A percentile compares a stretch with the other conserved stretches of the same genome.
Conservation (phyloP, 2,329 filamentous ascomycete genomes). For the Paracoccidioides lutzii region DNA sequence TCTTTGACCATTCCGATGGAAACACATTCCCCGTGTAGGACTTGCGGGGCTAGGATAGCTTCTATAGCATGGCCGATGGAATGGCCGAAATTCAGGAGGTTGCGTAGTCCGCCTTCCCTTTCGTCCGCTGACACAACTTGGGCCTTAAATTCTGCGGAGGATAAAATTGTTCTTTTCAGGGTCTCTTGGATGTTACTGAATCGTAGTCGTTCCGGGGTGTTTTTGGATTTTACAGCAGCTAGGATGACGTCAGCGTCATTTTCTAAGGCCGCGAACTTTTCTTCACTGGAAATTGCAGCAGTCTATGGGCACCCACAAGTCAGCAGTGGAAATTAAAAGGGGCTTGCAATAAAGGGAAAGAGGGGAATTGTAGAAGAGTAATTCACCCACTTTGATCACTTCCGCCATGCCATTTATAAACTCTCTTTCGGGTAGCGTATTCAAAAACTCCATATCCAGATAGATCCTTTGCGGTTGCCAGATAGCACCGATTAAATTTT, state of each 20-base stretch:
- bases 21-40: constrained; percentile 90
- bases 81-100: constrained; percentile 93
- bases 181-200: constrained; percentile 58
- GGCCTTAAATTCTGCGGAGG: constrained; percentile 86
- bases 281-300: constrained; percentile 86
- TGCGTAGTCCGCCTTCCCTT: constrained; percentile 82
- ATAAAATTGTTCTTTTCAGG: constrained; percentile 68
- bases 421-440: constrained; percentile 78
- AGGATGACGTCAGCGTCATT: constrained; percentile 67
- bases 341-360: neutral
- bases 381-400: constrained; percentile 57
- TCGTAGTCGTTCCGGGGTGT: constrained; percentile 43
- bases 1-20: constrained; percentile 98
- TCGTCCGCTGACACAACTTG: constrained; percentile 90
- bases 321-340: neutral
- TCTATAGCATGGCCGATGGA: constrained; percentile 96
- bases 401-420: constrained; percentile 99
- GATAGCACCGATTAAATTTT: constrained; percentile 91
- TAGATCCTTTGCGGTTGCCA: constrained; percentile 94
- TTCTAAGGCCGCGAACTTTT: constrained; percentile 74
- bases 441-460: constrained; percentile 82
- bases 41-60: constrained; percentile 85
- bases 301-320: constrained; percentile 41
- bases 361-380: neutral
- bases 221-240: constrained; percentile 52